A percentile compares a stretch with the other conserved stretches of the same genome.
These are phyloP conservation scores for Trichoderma orchidacearum DNA, from an alignment of 495 filamentous ascomycete genomes.

Conservation along the genomic window DNA sequence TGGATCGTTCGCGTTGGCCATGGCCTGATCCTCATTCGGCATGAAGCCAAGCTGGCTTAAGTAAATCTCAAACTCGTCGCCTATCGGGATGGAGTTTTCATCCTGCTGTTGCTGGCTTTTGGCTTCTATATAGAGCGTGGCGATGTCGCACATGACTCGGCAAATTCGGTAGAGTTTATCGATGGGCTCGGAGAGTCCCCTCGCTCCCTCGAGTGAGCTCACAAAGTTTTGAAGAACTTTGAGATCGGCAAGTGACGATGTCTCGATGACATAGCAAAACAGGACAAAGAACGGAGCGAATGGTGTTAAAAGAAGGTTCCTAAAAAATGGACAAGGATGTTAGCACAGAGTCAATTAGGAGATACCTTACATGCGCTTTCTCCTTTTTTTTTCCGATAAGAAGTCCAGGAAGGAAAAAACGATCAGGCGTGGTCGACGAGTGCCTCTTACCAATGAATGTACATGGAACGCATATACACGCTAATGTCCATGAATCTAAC, in stretches of 20 bases:
- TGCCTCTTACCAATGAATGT: slow-evolving; percentile 44
- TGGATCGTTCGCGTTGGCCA: not conserved
- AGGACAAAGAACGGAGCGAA: slow-evolving; percentile 59
- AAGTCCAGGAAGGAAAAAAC: too few relatives aligned
- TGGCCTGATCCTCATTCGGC: slow-evolving; percentile 17
- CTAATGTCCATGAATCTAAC: slow-evolving; percentile 34
- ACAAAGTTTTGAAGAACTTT: slow-evolving; percentile 41
- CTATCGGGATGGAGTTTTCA: slow-evolving; percentile 32
- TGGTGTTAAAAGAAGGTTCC: slow-evolving; percentile 50
- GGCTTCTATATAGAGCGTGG: slow-evolving; percentile 47
- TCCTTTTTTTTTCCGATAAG: too few relatives aligned
- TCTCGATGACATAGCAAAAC: slow-evolving; percentile 54
- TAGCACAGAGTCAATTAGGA: not conserved
- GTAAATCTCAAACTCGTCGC: slow-evolving; percentile 51
- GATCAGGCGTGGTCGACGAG: too few relatives aligned
- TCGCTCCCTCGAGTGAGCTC: slow-evolving; percentile 36
- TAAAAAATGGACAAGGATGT: slow-evolving; percentile 6
- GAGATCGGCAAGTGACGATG: slow-evolving; percentile 32
- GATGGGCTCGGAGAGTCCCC: slow-evolving; percentile 39
- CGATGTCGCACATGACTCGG: slow-evolving; percentile 47
- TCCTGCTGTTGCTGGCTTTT: slow-evolving; percentile 34
- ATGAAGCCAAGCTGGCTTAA: slow-evolving; percentile 50
- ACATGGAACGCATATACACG: slow-evolving; percentile 34
- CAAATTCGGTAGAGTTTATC: slow-evolving; percentile 46
- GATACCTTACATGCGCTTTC: too few relatives aligned